Percentiles rank a stretch among this genome's conserved stretches.
Evolutionary conservation across 768 basidiomycete species (phyloP).

Genomic region (Rhizopogon vulgaris): DNA sequence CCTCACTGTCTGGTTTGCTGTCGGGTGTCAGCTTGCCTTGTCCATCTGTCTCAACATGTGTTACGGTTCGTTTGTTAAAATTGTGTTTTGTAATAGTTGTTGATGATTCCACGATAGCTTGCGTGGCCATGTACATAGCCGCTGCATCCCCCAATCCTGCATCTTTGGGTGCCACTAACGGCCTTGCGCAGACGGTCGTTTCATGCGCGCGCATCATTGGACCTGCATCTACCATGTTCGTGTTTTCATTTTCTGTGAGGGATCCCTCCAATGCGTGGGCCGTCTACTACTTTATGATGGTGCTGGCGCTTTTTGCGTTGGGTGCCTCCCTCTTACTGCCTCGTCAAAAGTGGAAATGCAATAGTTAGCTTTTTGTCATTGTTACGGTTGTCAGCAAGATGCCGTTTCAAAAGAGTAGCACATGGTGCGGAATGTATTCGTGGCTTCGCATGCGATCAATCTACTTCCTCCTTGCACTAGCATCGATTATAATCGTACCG

Average conservation of each 20-base stretch:
- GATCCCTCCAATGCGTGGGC: conserved; percentile 6
- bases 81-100: neutral
- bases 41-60: conserved; percentile 31
- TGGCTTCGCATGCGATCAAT: too few relatives aligned
- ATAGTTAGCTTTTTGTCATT: neutral
- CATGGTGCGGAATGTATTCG: too few relatives aligned
- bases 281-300: conserved; percentile 5
- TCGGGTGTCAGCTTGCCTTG: conserved; percentile 38
- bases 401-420: too few relatives aligned
- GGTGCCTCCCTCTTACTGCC: neutral
- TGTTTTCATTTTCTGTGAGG: conserved; percentile 29
- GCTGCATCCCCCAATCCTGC: conserved; percentile 60
- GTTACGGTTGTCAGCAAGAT: neutral
- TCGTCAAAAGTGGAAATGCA: neutral
- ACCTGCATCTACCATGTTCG: conserved; percentile 24
- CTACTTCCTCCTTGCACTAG: too few relatives aligned
- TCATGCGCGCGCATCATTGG: conserved; percentile 28
- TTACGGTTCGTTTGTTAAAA: conserved; percentile 23
- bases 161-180: conserved; percentile 64
- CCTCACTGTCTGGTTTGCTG: conserved; percentile 36
- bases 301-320: neutral
- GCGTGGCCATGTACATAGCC: conserved; percentile 64
- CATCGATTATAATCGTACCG: too few relatives aligned
- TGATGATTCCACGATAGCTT: conserved; percentile 34
- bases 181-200: conserved; percentile 30